Evolutionary conservation across 495 filamentous ascomycete genomes (phyloP).

Genomic region (Cryomyces antarcticus): DNA sequence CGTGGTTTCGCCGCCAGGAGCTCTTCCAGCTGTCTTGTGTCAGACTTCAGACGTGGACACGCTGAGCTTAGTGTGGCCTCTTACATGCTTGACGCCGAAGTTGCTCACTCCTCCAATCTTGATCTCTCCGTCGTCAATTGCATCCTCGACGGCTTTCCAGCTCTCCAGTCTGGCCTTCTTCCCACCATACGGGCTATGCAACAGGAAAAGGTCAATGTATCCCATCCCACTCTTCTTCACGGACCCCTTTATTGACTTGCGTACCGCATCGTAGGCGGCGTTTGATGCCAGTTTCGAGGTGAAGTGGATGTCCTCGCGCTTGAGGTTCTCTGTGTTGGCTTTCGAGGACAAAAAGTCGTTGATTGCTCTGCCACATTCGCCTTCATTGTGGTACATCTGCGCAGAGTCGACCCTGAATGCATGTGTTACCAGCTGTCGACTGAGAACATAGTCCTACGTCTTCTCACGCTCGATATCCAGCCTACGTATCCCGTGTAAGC

Average conservation of each 20-base stretch:
- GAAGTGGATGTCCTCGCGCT: slow-evolving; percentile 41
- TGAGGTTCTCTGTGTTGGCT: slow-evolving; percentile 22
- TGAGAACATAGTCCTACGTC: slow-evolving; percentile 10
- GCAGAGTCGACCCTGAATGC: slow-evolving; percentile 35
- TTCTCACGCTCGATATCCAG: slow-evolving; percentile 15
- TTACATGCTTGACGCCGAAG: slow-evolving; percentile 43
- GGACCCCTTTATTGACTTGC: slow-evolving; percentile 32
- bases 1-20: slow-evolving; percentile 32
- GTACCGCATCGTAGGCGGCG: slow-evolving; percentile 33
- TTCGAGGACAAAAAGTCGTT: slow-evolving; percentile 23
- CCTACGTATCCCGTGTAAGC: slow-evolving; percentile 4
- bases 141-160: slow-evolving; percentile 48
- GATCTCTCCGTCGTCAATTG: slow-evolving; percentile 36
- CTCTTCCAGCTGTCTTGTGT: slow-evolving; percentile 31
- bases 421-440: not conserved
- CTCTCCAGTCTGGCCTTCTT: slow-evolving; percentile 33
- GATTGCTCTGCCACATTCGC: slow-evolving; percentile 37
- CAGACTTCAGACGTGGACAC: not conserved
- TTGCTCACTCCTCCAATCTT: slow-evolving; percentile 45
- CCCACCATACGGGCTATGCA: slow-evolving; percentile 48
- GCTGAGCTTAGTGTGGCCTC: slow-evolving; percentile 5
- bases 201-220: slow-evolving; percentile 52
- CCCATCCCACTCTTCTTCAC: slow-evolving; percentile 32
- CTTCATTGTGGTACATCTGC: slow-evolving; percentile 42
- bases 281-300: slow-evolving; percentile 45